Conservation (phyloP, 495 filamentous ascomycete genomes). For the Neurospora sp. region DNA sequence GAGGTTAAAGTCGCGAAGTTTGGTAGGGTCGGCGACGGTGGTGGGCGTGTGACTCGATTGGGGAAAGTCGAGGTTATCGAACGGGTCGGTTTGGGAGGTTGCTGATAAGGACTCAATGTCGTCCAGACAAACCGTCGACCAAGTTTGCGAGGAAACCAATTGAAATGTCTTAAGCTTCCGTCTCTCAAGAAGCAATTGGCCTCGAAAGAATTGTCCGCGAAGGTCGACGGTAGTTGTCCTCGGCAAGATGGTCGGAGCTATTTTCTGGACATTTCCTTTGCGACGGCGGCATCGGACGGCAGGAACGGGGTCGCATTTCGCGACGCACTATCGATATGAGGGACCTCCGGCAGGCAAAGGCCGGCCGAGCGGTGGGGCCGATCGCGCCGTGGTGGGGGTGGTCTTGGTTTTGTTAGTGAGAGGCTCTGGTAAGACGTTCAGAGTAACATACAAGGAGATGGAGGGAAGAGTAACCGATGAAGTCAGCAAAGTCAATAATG, state of each 20-base stretch:
- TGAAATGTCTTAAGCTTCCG: not conserved
- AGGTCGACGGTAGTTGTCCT: not conserved
- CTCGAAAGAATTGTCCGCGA: not conserved
- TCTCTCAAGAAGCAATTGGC: not conserved
- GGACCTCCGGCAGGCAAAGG: not conserved
- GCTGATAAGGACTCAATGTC: not conserved
- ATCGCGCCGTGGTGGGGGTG: not conserved
- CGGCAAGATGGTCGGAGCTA: not conserved
- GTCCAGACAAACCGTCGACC: not conserved
- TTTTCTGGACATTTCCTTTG: not conserved
- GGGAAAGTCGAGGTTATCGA: not conserved
- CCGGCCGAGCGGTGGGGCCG: not conserved
- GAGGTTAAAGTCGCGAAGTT: not conserved
- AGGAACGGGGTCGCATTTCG: not conserved
- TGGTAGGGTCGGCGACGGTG: not conserved
- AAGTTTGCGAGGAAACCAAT: not conserved
- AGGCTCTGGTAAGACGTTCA: not conserved
- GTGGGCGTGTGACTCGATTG: not conserved
- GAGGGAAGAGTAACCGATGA: not conserved
- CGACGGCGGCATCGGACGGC: not conserved
- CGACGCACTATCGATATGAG: not conserved
- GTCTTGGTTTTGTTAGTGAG: not conserved
- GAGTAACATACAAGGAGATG: not conserved
- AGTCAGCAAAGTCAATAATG: not conserved
- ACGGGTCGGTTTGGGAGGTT: not conserved